A percentile compares a stretch with the other conserved stretches of the same genome.
phyloP scores from a whole-genome alignment of 805 yeast species.

The Ascoidea rubescens region DNA sequence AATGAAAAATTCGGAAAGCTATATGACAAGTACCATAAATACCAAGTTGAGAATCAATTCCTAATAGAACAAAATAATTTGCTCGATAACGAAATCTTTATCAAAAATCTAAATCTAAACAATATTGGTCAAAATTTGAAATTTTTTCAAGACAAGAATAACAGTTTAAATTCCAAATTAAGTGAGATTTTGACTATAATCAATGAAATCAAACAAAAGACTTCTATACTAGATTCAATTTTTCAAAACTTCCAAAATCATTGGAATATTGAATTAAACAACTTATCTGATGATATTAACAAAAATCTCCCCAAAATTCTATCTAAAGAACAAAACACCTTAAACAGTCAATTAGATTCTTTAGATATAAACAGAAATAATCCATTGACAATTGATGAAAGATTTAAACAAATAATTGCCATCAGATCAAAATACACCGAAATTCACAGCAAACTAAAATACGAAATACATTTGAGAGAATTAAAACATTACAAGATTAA shows the following conservation, averaged over 20 bases:
- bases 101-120: no score
- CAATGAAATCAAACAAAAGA: no score
- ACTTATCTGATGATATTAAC: not conserved
- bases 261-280: not conserved
- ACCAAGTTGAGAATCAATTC: no score
- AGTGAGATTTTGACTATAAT: no score
- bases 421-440: not conserved
- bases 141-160: no score
- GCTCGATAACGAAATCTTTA: not conserved
- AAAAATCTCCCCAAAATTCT: no score
- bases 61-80: no score
- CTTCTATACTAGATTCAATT: not conserved
- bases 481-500: no score
- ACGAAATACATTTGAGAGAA: not conserved
- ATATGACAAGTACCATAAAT: not conserved
- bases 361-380: no score
- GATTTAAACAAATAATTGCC: not conserved
- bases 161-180: no score
- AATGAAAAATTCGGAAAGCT: not conserved
- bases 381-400: not conserved
- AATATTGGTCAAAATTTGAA: not conserved
- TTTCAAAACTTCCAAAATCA: not conserved
- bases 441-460: not conserved
- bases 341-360: not conserved
- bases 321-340: no score